Base-by-base conservation (phyloP, 768 basidiomycete genomes). In the Plicaturopsis crispa region DNA sequence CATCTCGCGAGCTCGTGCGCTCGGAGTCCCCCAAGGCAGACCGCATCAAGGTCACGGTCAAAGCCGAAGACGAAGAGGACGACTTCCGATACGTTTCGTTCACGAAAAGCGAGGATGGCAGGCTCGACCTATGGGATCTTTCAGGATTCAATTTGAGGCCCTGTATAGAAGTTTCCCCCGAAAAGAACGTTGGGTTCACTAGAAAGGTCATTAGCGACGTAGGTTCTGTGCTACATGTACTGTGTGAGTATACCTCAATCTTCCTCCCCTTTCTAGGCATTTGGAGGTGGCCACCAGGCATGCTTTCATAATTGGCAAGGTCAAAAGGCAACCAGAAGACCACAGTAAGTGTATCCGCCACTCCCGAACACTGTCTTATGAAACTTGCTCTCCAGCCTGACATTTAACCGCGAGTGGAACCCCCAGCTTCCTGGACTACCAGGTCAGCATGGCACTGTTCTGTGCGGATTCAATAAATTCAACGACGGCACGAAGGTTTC, bases 391-490 rank as follows among this genome's bases (percentile, higher is more conserved):
- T 18, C 22, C 32, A 50, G 48, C 13, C 10, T 35, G 17, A 42
- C 46, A 4, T 35, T 42, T 14, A 43, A 38, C 11, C 48, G 50
- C 12, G 31, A 41, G 1, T 49, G 43, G 43, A 49, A 49, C 24
- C 35, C 40, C 21, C 38, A 49, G 19, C 48, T 51, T 35, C 43
- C 48, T 12, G 23, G 10, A 2, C 18, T 21, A 19, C 42, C 44
- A 0, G 50, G 50, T 13, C n/a, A 24, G 13, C 48, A 52, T 33
- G 46, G 50, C 2, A 43, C 50, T n/a, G n/a, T n/a, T n/a, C n/a
- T n/a, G n/a, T n/a, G n/a, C 24, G 50, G 37, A 1, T 50, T 52
- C 30, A 30, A 26, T 6, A n/a, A 7, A 28, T 20, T 51, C 28
- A 24, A 11, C 1, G 30, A 24, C 4, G 24, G 10, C n/a, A 39